These are phyloP conservation scores for Mycena alexandri DNA, from an alignment of 768 basidiomycete genomes.

Conservation along the genomic window DNA sequence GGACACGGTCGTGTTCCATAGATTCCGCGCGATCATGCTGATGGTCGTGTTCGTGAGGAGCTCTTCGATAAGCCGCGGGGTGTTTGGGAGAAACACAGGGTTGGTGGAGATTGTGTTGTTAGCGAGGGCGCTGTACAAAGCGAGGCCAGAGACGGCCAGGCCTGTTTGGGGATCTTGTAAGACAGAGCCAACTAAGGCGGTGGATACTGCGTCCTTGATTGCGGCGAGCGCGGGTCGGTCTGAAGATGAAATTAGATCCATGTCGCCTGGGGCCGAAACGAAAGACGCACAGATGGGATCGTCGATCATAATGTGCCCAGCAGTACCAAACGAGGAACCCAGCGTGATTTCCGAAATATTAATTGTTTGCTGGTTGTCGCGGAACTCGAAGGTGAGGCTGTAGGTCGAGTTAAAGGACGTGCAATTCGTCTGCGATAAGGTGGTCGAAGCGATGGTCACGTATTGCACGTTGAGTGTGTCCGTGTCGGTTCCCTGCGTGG, in stretches of 20 bases:
- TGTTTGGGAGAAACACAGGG: conserved; percentile 9
- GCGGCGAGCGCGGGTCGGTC: conserved; percentile 16
- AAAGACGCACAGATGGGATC: conserved; percentile 20
- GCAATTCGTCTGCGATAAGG: conserved; percentile 18
- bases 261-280: no score
- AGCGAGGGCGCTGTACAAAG: conserved; percentile 14
- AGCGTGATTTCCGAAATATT: neutral
- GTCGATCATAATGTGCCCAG: neutral
- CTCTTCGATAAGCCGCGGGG: conserved; percentile 22
- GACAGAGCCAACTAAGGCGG: neutral
- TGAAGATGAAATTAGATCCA: no score
- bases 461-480: conserved; percentile 21
- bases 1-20: conserved; percentile 7
- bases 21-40: conserved; percentile 17
- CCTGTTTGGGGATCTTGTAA: conserved; percentile 1
- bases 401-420: conserved; percentile 18
- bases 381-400: conserved; percentile 6
- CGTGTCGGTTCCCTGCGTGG: neutral
- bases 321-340: conserved; percentile 7
- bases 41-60: conserved; percentile 23
- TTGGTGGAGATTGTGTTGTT: conserved; percentile 11
- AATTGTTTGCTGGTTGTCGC: conserved; percentile 10
- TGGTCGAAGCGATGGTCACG: neutral
- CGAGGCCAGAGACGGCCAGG: neutral
- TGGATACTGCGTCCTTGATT: conserved; percentile 18